These are phyloP conservation scores for Metarhizium robertsii DNA, from an alignment of 2,329 filamentous ascomycete genomes.

Conservation along the genomic window DNA sequence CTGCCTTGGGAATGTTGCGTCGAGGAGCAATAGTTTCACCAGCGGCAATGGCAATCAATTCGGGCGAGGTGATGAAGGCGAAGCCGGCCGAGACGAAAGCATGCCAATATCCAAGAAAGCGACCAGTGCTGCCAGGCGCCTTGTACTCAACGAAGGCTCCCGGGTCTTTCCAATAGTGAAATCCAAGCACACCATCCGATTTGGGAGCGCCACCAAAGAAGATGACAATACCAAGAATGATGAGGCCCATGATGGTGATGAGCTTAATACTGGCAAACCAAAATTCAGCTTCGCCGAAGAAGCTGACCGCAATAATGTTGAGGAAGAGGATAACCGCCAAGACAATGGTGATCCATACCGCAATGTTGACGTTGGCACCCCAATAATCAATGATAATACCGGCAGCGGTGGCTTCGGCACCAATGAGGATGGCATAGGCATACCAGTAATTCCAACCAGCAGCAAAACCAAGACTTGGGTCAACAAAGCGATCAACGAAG, in stretches of 20 bases:
- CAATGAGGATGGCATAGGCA: slow-evolving; percentile 48
- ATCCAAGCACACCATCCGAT: slow-evolving; percentile 36
- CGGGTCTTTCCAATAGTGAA: slow-evolving; percentile 27
- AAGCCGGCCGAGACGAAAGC: slow-evolving; percentile 50
- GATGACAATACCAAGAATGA: slow-evolving; percentile 46
- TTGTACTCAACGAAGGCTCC: slow-evolving; percentile 40
- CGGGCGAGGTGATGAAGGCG: slow-evolving; percentile 52
- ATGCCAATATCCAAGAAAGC: slow-evolving; percentile 50
- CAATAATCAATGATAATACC: slow-evolving; percentile 53
- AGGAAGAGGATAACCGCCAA: slow-evolving; percentile 42
- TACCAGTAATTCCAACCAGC: slow-evolving; percentile 56
- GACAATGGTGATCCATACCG: slow-evolving; percentile 51
- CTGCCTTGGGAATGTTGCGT: slow-evolving; percentile 57
- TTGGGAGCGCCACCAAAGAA: slow-evolving; percentile 46
- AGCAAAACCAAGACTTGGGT: slow-evolving; percentile 46
- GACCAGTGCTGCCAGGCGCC: slow-evolving; percentile 33
- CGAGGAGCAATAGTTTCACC: slow-evolving; percentile 57
- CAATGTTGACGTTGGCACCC: slow-evolving; percentile 40
- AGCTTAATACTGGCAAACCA: slow-evolving; percentile 53
- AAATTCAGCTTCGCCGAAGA: slow-evolving; percentile 55
- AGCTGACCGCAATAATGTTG: slow-evolving; percentile 46
- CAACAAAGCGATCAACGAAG: slow-evolving; percentile 45
- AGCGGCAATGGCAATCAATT: slow-evolving; percentile 54
- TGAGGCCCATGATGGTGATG: slow-evolving; percentile 46
- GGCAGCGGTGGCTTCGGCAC: slow-evolving; percentile 48